A percentile compares a stretch with the other conserved stretches of the same genome.
These are phyloP conservation scores for Coriaria nepalensis DNA, from an alignment of 306 rosid species.

Conservation along the genomic window DNA sequence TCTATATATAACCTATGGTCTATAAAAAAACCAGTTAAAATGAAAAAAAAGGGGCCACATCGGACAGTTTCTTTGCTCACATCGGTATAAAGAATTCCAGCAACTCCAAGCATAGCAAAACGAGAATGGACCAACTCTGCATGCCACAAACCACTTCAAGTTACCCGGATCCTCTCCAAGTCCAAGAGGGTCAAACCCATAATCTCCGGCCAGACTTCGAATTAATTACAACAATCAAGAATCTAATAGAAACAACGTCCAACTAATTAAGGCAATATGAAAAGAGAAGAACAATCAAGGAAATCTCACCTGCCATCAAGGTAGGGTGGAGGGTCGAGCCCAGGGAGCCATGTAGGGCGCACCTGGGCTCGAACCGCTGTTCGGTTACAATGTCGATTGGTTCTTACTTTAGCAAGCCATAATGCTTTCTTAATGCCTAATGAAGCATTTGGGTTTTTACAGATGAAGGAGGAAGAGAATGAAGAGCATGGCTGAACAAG, in stretches of 20 bases:
- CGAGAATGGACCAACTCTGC: conserved; percentile 85
- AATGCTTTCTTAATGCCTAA: conserved; percentile 14
- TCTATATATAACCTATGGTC: conserved; percentile 11
- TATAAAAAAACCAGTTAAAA: background rate
- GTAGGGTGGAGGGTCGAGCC: conserved; percentile 78
- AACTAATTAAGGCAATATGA: background rate
- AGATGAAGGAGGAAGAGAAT: conserved; percentile 17
- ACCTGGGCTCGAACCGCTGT: conserved; percentile 30
- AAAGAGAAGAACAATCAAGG: background rate
- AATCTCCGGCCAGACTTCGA: conserved; percentile 71
- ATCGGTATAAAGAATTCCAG: conserved; percentile 83
- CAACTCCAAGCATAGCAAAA: conserved; percentile 85
- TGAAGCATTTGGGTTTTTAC: conserved; percentile 13
- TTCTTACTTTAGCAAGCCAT: conserved; percentile 19
- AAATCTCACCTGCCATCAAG: conserved; percentile 67
- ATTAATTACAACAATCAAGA: background rate
- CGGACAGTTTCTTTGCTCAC: conserved; percentile 26
- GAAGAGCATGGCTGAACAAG: conserved; percentile 31
- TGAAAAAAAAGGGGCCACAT: too few species aligned
- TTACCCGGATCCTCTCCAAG: conserved; percentile 81
- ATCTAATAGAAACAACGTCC: background rate
- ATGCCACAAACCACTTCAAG: conserved; percentile 90
- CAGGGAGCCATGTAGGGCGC: conserved; percentile 93
- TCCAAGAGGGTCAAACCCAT: conserved; percentile 91
- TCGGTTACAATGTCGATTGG: conserved; percentile 13